phyloP scores from a whole-genome alignment of 495 filamentous ascomycete genomes.

The Penicillium odoratum region DNA sequence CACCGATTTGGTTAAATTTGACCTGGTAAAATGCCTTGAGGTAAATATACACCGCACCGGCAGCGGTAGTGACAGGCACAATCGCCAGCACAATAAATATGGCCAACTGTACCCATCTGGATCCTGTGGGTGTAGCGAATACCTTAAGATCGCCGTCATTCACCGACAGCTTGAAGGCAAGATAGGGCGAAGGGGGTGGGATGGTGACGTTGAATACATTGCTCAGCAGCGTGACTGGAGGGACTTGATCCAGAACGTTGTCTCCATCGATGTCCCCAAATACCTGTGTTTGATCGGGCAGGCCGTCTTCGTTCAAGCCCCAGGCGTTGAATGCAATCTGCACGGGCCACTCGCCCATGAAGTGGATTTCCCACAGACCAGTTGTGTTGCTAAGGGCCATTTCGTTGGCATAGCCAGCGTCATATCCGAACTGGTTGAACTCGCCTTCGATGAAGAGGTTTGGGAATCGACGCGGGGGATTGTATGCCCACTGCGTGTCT shows the following conservation, averaged over 20 bases:
- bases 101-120: constrained; percentile 58
- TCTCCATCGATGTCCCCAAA: constrained; percentile 63
- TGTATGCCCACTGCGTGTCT: constrained; percentile 45
- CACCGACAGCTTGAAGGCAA: constrained; percentile 56
- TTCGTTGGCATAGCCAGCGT: constrained; percentile 56
- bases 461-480: constrained; percentile 53
- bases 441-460: constrained; percentile 64
- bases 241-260: constrained; percentile 21
- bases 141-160: constrained; percentile 47
- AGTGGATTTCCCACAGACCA: constrained; percentile 59
- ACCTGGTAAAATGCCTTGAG: constrained; percentile 68
- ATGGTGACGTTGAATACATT: constrained; percentile 43
- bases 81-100: constrained; percentile 58
- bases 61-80: constrained; percentile 52
- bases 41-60: constrained; percentile 57
- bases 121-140: constrained; percentile 45
- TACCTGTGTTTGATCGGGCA: constrained; percentile 58
- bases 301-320: constrained; percentile 66
- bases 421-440: constrained; percentile 69
- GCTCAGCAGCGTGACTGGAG: constrained; percentile 13
- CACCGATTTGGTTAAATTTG: constrained; percentile 68
- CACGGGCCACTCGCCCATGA: constrained; percentile 65
- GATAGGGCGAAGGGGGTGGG: constrained; percentile 51
- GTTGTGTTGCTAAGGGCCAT: constrained; percentile 49
- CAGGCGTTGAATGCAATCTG: constrained; percentile 65